Percentiles rank a stretch among this genome's conserved stretches.
Evolutionary conservation across 257 asterid genomes (phyloP).

Genomic region (Primulina eburnea): DNA sequence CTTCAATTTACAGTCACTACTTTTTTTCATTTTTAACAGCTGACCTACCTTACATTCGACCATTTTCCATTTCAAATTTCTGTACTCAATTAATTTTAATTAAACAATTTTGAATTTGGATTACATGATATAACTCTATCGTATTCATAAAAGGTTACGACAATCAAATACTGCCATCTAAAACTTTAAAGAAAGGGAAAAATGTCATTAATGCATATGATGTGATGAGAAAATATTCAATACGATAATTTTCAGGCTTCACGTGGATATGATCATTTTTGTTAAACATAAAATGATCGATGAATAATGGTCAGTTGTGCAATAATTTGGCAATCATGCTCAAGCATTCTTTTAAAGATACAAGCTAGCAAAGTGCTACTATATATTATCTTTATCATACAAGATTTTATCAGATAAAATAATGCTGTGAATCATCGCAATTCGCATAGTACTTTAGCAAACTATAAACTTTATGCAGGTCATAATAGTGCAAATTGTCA

Average conservation of each 20-base stretch:
- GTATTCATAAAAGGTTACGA: background rate
- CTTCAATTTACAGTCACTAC: background rate
- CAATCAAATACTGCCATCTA: background rate
- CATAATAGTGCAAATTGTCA: background rate
- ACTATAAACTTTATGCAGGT: background rate
- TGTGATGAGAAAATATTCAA: background rate
- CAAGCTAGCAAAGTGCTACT: background rate
- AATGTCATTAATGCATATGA: background rate
- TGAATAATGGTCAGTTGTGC: background rate
- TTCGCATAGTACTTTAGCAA: background rate
- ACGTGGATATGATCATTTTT: background rate
- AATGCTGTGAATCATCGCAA: background rate
- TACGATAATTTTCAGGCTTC: background rate
- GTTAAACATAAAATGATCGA: background rate
- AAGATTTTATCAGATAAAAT: background rate
- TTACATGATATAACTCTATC: background rate
- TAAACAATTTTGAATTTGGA: background rate
- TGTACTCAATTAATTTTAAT: background rate
- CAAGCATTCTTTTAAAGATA: background rate
- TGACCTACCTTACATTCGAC: background rate
- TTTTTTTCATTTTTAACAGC: background rate
- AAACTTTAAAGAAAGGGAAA: too few species aligned
- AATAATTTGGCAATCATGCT: background rate
- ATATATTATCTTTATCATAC: background rate
- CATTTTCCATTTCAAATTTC: background rate